A percentile compares a stretch with the other conserved stretches of the same genome.
phyloP scores from a whole-genome alignment of 177 flowering plant species.

The Tripterygium wilfordii region DNA sequence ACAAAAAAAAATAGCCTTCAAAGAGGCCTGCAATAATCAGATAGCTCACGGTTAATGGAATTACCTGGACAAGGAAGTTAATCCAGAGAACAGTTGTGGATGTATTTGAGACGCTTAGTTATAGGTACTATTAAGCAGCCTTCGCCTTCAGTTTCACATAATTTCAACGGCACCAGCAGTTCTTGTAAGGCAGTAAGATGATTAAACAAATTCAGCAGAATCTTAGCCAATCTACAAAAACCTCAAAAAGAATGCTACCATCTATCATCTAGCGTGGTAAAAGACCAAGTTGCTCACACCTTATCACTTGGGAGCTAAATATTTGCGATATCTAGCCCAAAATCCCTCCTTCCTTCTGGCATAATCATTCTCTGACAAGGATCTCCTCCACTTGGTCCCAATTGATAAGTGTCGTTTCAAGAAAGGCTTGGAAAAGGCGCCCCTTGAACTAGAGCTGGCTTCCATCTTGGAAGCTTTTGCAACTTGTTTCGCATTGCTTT shows the following conservation, averaged over 20 bases:
- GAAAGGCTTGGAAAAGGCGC: conserved; percentile 56
- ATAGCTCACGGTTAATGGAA: no score
- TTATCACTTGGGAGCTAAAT: conserved; percentile 15
- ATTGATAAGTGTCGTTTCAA: conserved; percentile 75
- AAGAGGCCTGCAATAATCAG: no score
- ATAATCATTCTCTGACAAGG: conserved; percentile 40
- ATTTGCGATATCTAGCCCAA: conserved; percentile 56
- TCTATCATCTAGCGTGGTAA: no score
- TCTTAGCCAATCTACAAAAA: no score
- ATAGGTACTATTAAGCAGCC: no score
- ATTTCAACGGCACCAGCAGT: background rate
- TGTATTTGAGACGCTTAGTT: no score
- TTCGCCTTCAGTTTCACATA: conserved; percentile 3
- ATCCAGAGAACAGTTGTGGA: no score
- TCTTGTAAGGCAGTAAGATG: background rate
- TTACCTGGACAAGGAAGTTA: no score
- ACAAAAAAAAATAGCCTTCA: no score
- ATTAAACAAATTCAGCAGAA: no score
- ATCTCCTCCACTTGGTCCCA: conserved; percentile 46
- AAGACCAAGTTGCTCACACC: background rate
- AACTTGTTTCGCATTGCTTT: conserved; percentile 19
- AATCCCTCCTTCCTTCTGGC: conserved; percentile 52
- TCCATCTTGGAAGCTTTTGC: conserved; percentile 35
- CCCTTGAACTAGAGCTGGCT: conserved; percentile 37
- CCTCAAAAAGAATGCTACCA: background rate